Percentiles rank a stretch among this genome's conserved stretches.
phyloP scores from a whole-genome alignment of 495 filamentous ascomycete genomes.

The Lophiostoma macrostomum region DNA sequence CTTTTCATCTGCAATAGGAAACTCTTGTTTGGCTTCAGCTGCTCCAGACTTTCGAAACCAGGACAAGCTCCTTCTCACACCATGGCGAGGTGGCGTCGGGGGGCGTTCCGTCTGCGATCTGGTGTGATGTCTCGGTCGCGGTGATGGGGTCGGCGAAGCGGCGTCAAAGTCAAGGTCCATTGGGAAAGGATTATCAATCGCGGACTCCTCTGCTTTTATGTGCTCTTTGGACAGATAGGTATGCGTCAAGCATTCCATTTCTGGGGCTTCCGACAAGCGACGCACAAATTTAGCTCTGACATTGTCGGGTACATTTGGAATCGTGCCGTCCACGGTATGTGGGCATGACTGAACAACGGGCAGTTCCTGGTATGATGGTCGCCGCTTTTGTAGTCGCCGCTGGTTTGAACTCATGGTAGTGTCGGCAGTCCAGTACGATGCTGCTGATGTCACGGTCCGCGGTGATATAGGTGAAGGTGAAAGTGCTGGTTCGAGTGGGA shows the following conservation, averaged over 20 bases:
- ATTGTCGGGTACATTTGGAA: slow-evolving; percentile 25
- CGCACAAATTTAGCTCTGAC: slow-evolving; percentile 19
- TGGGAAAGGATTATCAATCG: background rate
- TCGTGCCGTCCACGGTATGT: slow-evolving; percentile 12
- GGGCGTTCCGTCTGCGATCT: slow-evolving; percentile 24
- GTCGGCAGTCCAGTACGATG: slow-evolving; percentile 12
- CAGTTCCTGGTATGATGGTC: slow-evolving; percentile 20
- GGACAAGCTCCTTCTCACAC: slow-evolving; percentile 26
- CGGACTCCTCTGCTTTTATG: background rate
- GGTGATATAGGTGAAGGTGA: slow-evolving; percentile 6
- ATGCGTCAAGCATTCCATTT: slow-evolving; percentile 33
- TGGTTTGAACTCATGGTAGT: slow-evolving; percentile 23
- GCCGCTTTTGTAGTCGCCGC: slow-evolving; percentile 38
- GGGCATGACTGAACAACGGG: slow-evolving; percentile 29
- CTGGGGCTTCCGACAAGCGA: slow-evolving; percentile 27
- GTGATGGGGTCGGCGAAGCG: slow-evolving; percentile 4
- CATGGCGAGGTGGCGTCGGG: slow-evolving; percentile 17
- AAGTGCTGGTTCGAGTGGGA: background rate
- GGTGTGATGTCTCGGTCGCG: slow-evolving; percentile 9
- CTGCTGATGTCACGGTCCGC: slow-evolving; percentile 10
- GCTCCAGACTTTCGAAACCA: slow-evolving; percentile 18
- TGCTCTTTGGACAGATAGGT: slow-evolving; percentile 24
- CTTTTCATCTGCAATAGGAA: slow-evolving; percentile 12
- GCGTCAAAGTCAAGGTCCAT: slow-evolving; percentile 14
- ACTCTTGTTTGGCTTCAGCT: slow-evolving; percentile 13